Evolutionary conservation across 2,329 filamentous ascomycete genomes (phyloP).

Genomic region (Cylindrodendrum hubeiense): DNA sequence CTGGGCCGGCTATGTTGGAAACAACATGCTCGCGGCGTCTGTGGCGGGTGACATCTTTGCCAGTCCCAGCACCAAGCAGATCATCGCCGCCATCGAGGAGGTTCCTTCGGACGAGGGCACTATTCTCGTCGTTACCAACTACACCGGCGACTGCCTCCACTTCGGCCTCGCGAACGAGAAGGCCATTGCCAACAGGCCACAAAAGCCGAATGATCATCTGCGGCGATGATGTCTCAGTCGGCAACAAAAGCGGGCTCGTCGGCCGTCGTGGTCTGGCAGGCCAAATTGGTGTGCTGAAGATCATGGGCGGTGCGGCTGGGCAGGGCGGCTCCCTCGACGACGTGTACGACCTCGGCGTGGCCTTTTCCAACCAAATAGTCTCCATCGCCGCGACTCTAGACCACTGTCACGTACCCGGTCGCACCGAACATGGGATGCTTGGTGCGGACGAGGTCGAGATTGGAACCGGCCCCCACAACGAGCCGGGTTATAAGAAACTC

Average conservation of each 20-base stretch:
- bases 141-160: conserved; percentile 78
- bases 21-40: conserved; percentile 75
- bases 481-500: conserved; percentile 70
- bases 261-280: conserved; percentile 73
- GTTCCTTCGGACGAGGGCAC: conserved; percentile 70
- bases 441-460: conserved; percentile 67
- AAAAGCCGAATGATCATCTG: conserved; percentile 70
- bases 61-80: conserved; percentile 79
- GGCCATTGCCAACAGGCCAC: conserved; percentile 65
- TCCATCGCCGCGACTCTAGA: conserved; percentile 70
- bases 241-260: conserved; percentile 67
- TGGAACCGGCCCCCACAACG: conserved; percentile 77
- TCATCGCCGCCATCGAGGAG: conserved; percentile 72
- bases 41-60: conserved; percentile 83
- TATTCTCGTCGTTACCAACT: conserved; percentile 80
- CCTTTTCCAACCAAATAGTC: conserved; percentile 64
- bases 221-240: conserved; percentile 75
- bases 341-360: conserved; percentile 63
- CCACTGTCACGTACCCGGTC: conserved; percentile 70
- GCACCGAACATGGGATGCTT: conserved; percentile 62
- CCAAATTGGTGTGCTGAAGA: conserved; percentile 70
- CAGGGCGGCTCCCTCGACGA: conserved; percentile 62
- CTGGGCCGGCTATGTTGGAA: conserved; percentile 78
- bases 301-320: conserved; percentile 64
- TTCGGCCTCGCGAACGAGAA: conserved; percentile 59